These are phyloP conservation scores for Geotrichum phurueaensis DNA, from an alignment of 1,139 yeast species.

Conservation along the genomic window DNA sequence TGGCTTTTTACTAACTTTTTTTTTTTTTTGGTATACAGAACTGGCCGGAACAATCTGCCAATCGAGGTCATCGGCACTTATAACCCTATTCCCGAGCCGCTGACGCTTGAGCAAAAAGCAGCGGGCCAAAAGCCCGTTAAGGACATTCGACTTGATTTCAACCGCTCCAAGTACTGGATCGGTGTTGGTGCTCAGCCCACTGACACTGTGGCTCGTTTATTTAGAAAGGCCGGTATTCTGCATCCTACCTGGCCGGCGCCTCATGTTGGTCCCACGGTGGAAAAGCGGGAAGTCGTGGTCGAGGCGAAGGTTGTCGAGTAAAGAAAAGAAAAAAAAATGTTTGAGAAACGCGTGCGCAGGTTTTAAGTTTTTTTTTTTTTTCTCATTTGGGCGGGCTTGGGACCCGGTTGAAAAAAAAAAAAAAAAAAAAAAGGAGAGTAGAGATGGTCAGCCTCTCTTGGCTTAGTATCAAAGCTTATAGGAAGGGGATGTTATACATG, in stretches of 20 bases:
- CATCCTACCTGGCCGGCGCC: slow-evolving; percentile 63
- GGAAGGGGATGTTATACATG: background rate
- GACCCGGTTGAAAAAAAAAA: no score
- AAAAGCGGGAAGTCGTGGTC: slow-evolving; percentile 15
- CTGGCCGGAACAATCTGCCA: slow-evolving; percentile 79
- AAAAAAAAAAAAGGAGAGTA: no score
- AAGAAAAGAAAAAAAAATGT: no score
- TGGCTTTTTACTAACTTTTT: background rate
- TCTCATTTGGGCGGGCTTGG: background rate
- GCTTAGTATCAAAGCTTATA: background rate
- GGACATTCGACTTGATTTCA: slow-evolving; percentile 77
- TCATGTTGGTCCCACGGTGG: slow-evolving; percentile 16
- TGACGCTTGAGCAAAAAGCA: slow-evolving; percentile 52
- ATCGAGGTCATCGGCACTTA: slow-evolving; percentile 94
- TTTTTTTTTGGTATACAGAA: slow-evolving; percentile 31
- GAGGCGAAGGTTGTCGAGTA: background rate
- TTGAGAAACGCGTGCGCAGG: no score
- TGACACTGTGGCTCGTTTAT: slow-evolving; percentile 67
- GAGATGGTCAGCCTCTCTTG: background rate
- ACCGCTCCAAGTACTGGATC: slow-evolving; percentile 92
- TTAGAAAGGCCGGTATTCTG: slow-evolving; percentile 56
- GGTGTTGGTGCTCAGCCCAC: slow-evolving; percentile 98
- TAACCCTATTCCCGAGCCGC: slow-evolving; percentile 73
- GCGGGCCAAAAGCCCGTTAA: slow-evolving; percentile 59
- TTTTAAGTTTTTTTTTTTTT: no score